Conservation (phyloP, 805 yeast genomes). For the Candida manassasensis region DNA sequence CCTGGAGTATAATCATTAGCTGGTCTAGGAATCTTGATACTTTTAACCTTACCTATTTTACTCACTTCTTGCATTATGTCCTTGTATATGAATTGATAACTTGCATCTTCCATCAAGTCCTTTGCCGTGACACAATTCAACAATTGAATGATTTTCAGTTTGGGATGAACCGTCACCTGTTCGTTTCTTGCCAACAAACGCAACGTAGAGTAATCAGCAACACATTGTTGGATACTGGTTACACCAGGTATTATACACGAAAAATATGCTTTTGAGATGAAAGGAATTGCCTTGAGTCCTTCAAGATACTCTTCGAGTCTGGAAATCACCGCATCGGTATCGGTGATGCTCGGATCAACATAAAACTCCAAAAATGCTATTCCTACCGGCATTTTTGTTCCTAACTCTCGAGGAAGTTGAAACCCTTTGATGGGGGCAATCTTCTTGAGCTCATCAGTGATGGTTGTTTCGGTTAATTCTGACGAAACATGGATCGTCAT, state of each 20-base stretch:
- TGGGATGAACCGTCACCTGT: constrained; percentile 30
- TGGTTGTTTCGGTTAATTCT: constrained; percentile 38
- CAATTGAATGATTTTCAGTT: constrained; percentile 56
- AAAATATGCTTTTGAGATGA: constrained; percentile 23
- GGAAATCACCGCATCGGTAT: constrained; percentile 12
- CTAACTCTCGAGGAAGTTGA: constrained; percentile 42
- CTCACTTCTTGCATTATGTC: constrained; percentile 50
- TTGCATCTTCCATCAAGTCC: constrained; percentile 51
- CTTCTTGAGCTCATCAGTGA: constrained; percentile 37
- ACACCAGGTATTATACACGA: constrained; percentile 26
- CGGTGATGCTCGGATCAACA: constrained; percentile 14
- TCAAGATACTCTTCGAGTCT: constrained; percentile 11
- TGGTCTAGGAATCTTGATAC: constrained; percentile 61
- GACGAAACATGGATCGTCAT: constrained; percentile 45
- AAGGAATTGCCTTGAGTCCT: constrained; percentile 10
- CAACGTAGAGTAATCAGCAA: constrained; percentile 33
- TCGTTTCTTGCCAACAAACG: constrained; percentile 34
- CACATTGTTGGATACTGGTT: constrained; percentile 35
- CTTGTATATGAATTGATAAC: constrained; percentile 44
- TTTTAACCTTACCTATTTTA: constrained; percentile 47
- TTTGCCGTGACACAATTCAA: constrained; percentile 62
- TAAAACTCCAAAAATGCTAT: constrained; percentile 50
- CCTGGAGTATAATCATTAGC: constrained; percentile 44
- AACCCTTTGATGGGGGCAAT: constrained; percentile 40
- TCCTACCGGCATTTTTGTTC: constrained; percentile 51